Base-by-base conservation (phyloP, 2,329 filamentous ascomycete species). In the Rachicladosporium sp. region DNA sequence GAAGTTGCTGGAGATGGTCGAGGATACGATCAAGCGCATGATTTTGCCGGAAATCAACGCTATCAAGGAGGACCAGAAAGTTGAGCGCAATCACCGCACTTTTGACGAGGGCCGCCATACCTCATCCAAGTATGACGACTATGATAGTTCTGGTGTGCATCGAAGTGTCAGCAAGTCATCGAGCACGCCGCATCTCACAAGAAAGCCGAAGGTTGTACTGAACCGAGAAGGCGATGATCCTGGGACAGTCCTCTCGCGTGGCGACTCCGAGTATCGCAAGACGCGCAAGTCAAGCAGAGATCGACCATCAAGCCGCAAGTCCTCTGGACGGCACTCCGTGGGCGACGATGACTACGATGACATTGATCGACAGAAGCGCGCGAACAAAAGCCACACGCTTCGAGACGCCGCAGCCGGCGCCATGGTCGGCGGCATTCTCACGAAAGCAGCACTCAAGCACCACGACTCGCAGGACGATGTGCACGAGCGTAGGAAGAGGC, bases 41-140 rank as follows among this genome's bases (percentile, higher is more conserved):
- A 93, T 95, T 39, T 65, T 98, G 2, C 91, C 91, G 0, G 89
- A 98, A 61, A 70, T 98, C 33, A 89, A 86, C 51, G 85, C 87
- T 7, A 68, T 98, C 40, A 95, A 94, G 60, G 78, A 88, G 52
- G 87, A 94, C 54, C 83, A 89, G 58, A 88, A 84, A 59, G 80
- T 81, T 47, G 77, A 80, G 46, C 73, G 81, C 47, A 80, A 77
- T 51, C 76, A 75, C 8, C 76, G 75, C 40, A 80, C 78, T 42
- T 88, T 83, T 27, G 74, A 80, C 23, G 69, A 69, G 40, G 74
- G 78, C 44, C 68, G 74, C 56, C 69, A 76, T 50, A 74, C 76
- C 40, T 68, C 77, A 46, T 68, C 40, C 9, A 38, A 39, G 3
- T 45, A 48, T 10, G 44, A 43, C 35, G 42, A 43, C 21, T 70